Percentiles rank a stretch among this genome's conserved stretches.
Conservation (phyloP, 164 flowering plant species). For the Stephania japonica region DNA sequence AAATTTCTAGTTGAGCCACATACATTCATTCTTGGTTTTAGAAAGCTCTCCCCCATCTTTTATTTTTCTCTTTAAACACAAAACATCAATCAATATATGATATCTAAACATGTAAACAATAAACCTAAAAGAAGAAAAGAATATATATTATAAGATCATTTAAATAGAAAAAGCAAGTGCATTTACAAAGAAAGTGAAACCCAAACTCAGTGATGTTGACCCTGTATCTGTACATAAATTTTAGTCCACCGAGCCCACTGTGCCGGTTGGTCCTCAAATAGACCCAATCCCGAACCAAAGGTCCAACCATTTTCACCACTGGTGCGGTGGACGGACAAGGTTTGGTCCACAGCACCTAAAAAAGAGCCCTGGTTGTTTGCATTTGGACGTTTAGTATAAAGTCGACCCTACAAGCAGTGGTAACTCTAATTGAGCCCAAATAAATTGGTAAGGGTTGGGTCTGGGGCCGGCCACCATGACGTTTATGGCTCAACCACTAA, state of each 20-base stretch:
- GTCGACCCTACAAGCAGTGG: background rate
- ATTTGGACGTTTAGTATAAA: background rate
- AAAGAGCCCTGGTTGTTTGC: background rate
- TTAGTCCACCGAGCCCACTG: background rate
- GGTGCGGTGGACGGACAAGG: background rate
- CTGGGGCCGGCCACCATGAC: background rate
- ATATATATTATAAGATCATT: too few relatives aligned
- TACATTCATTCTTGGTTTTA: background rate
- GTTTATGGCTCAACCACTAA: background rate
- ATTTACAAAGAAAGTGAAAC: background rate
- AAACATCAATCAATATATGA: background rate
- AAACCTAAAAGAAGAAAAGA: too few relatives aligned
- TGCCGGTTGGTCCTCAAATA: background rate
- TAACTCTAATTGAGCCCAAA: background rate
- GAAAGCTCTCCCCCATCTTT: background rate
- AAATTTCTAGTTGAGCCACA: background rate
- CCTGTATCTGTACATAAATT: background rate
- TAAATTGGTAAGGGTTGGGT: background rate
- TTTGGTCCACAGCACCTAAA: background rate
- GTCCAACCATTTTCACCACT: too few relatives aligned
- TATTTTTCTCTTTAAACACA: background rate
- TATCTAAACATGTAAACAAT: too few relatives aligned
- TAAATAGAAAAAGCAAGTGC: background rate
- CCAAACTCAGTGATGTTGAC: background rate
- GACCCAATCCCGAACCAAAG: background rate